These are phyloP conservation scores for Microthlaspi erraticum DNA, from an alignment of 345 rosid species.

Conservation along the genomic window DNA sequence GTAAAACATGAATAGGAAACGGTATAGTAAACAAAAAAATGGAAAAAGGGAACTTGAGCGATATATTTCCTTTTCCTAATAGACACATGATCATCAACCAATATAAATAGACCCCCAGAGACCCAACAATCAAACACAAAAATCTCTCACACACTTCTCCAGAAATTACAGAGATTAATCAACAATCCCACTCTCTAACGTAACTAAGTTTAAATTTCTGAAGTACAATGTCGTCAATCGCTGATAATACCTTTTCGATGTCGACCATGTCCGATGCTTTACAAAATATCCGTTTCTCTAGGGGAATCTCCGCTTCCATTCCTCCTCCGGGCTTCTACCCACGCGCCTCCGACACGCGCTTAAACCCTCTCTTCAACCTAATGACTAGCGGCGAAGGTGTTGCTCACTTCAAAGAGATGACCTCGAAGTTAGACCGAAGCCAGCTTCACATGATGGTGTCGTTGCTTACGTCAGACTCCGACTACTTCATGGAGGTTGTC, in stretches of 20 bases:
- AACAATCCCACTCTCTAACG: no score
- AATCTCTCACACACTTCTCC: no score
- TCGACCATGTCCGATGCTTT: conserved; percentile 15
- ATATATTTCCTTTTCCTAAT: no score
- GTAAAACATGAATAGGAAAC: no score
- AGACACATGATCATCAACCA: no score
- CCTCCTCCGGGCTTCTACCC: conserved; percentile 27
- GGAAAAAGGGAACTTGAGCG: no score
- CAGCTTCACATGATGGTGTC: background rate
- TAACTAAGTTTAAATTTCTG: conserved; percentile 43
- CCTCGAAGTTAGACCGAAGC: background rate
- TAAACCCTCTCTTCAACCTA: background rate
- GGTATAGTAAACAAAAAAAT: no score
- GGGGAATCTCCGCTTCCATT: conserved; percentile 3
- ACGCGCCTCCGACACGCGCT: conserved; percentile 9
- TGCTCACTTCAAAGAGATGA: background rate
- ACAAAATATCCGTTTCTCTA: background rate
- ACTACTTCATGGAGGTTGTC: conserved; percentile 11
- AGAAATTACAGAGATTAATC: no score
- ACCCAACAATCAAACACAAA: background rate
- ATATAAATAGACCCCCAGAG: background rate
- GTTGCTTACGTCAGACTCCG: conserved; percentile 15
- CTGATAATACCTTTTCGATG: conserved; percentile 39
- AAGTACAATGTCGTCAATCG: conserved; percentile 39
- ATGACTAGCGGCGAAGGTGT: conserved; percentile 10